Base-by-base conservation (phyloP, 768 basidiomycete species). In the Ramaria sp. region DNA sequence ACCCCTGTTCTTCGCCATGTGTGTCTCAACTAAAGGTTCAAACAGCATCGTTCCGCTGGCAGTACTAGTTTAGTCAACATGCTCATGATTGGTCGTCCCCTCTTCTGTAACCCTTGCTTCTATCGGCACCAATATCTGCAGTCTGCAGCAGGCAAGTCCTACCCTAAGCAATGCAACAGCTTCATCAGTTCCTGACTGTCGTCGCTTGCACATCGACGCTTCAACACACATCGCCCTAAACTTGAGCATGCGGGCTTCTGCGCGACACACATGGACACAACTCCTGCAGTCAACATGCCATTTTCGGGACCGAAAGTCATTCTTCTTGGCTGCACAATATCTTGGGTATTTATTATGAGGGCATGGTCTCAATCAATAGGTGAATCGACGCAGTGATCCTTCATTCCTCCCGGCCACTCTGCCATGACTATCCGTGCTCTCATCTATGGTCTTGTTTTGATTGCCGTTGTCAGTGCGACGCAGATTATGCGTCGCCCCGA, bases 401-500 rank as follows among this genome's bases (percentile, higher is more conserved):
- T 53, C 52, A 15, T 42, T 12, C 27, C 24, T 53, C 20, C 27
- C 31, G 1, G 41, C 15, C 30, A 22, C 12, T 45, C 24, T 39
- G 52, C n/a, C 22, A 55, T 55, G 46, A 24, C 43, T 3, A 3
- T 19, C 34, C 46, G 43, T n/a, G 22, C 24, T 39, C 39, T 55
- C 19, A 31, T 55, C 41, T 45, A 37, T 52, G 34, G 13, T 12
- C 51, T 52, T 38, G 19, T 19, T 39, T 20, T 52, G 51, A 24
- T 2, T 38, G 20, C 46, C 27, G 46, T 31, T 15, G n/a, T 41
- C 19, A 33, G 20, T 38, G 30, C 57, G 34, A 58, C 50, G 15
- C 49, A 78, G 63, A 68, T 77, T 41, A 81, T 82, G 80, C 76
- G 69, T 52, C 73, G 79, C 24, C 80, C 81, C 0, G 72, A 62